Percentiles rank a stretch among this genome's conserved stretches.
These are phyloP conservation scores for Penicillium macrosclerotiorum DNA, from an alignment of 495 filamentous ascomycete species.

Conservation along the genomic window DNA sequence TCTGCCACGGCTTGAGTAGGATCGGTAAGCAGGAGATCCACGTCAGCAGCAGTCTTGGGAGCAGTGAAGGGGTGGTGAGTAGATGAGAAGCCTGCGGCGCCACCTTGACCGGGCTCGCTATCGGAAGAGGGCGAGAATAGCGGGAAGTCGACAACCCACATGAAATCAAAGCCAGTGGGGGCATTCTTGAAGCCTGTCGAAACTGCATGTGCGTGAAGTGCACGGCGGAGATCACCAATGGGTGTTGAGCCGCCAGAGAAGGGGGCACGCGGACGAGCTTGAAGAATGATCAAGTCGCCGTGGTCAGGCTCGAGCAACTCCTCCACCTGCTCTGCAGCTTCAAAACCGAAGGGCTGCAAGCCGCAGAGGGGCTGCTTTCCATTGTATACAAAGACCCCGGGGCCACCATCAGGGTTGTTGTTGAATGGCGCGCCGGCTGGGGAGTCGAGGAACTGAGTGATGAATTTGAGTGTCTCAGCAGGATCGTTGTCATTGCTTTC, in stretches of 20 bases:
- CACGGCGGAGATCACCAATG: conserved; percentile 73
- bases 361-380: conserved; percentile 67
- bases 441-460: conserved; percentile 64
- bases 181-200: conserved; percentile 52
- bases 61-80: conserved; percentile 98
- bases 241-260: conserved; percentile 68
- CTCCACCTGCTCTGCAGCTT: conserved; percentile 60
- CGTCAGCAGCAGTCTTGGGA: conserved; percentile 67
- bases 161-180: conserved; percentile 58
- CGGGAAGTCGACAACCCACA: conserved; percentile 89
- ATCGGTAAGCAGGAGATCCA: conserved; percentile 68
- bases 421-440: conserved; percentile 60
- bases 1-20: conserved; percentile 73
- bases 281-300: conserved; percentile 75
- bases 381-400: conserved; percentile 74
- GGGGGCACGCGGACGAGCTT: conserved; percentile 65
- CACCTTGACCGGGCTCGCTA: conserved; percentile 78
- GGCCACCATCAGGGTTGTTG: conserved; percentile 65
- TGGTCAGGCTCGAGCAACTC: conserved; percentile 54
- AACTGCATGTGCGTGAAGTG: conserved; percentile 66
- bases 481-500: conserved; percentile 46
- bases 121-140: conserved; percentile 75
- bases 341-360: conserved; percentile 71
- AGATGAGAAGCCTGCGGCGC: conserved; percentile 72
- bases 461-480: conserved; percentile 53